Base-by-base conservation (phyloP, 768 basidiomycete genomes). In the Lanmaoa rubissima region DNA sequence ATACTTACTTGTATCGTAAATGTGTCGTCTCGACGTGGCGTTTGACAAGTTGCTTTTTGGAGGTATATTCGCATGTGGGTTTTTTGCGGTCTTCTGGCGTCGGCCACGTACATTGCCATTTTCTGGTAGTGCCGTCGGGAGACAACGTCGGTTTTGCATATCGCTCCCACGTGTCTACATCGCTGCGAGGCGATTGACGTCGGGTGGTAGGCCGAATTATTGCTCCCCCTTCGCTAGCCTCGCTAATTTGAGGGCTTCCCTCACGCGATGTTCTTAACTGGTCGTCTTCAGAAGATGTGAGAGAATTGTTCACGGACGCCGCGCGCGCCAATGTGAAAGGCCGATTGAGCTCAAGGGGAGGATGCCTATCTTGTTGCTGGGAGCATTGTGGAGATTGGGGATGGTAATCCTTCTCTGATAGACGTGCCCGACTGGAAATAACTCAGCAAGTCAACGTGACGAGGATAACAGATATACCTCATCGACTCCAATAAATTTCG, bases 1-100 rank as follows among this genome's bases (percentile, higher is more conserved):
- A 64, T 40, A 58, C 82, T 57, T 58, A 84, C 87, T 82, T 84
- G 61, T 82, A 76, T 49, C 79, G 76, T 45, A 88, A 66, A 65
- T 88, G 87, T 14, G 79, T 82, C 10, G 81, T 81, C 68, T 84
- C 78, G 46, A 88, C 76, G 67, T 88, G 87, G 28, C 87, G 78
- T 68, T 86, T 87, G 55, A 88, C 82, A 42, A 86, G 76, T 65
- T 87, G 86, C 68, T 83, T 86, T 65, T 84, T 83, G 26, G 78
- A 74, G 35, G 67, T 65, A 58, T 81, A 81, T 21, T 72, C 66
- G 59, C 81, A 82, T 44, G 61, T 64, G 36, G 64, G 64, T 32
- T 64, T 67, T 50, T 67, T 67, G 60, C 56, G 74, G 53, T 67
- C 71, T 54, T 63, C 65, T 45, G 70, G 66, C 14, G 73, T 72